Evolutionary conservation across 169 alveolate species (phyloP).

Genomic region (Eimeria nieschulzi): DNA sequence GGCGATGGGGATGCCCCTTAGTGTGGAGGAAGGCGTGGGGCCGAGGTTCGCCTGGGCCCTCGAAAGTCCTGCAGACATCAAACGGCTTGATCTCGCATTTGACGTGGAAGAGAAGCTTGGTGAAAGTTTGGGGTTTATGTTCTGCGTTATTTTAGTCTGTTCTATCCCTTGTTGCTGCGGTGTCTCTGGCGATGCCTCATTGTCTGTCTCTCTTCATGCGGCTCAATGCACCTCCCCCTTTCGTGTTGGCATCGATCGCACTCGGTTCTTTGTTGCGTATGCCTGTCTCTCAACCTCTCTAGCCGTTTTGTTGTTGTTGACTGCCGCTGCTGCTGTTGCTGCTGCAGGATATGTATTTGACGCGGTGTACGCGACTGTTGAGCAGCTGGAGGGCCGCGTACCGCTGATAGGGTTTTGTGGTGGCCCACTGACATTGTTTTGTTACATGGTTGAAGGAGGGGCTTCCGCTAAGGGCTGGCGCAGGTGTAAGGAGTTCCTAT

Average conservation of each 20-base stretch:
- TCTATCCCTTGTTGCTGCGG: too few relatives aligned
- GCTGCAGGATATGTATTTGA: slow-evolving; percentile 84
- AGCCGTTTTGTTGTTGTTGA: neutral
- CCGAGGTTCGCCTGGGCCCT: slow-evolving; percentile 80
- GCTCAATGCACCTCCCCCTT: neutral
- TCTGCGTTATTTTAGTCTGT: neutral
- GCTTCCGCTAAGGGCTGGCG: slow-evolving; percentile 79
- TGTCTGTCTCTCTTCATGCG: slow-evolving; percentile 77
- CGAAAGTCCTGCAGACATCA: slow-evolving; percentile 79
- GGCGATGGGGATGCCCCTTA: slow-evolving; percentile 84
- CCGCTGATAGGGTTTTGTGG: slow-evolving; percentile 89
- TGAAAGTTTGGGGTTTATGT: neutral
- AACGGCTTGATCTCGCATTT: slow-evolving; percentile 64
- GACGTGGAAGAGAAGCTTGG: slow-evolving; percentile 77
- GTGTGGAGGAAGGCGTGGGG: slow-evolving; percentile 80
- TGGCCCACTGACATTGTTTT: slow-evolving; percentile 86
- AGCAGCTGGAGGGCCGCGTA: slow-evolving; percentile 79
- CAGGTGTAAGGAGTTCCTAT: slow-evolving; percentile 76
- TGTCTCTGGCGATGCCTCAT: slow-evolving; percentile 60
- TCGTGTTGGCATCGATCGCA: neutral
- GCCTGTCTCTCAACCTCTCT: neutral
- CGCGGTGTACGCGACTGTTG: slow-evolving; percentile 79
- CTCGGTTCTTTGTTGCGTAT: neutral
- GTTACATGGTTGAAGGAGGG: slow-evolving; percentile 86
- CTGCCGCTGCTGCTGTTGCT: slow-evolving; percentile 7